Base-by-base conservation (phyloP, 176 grass and related monocot species). In the Raddia guianensis region DNA sequence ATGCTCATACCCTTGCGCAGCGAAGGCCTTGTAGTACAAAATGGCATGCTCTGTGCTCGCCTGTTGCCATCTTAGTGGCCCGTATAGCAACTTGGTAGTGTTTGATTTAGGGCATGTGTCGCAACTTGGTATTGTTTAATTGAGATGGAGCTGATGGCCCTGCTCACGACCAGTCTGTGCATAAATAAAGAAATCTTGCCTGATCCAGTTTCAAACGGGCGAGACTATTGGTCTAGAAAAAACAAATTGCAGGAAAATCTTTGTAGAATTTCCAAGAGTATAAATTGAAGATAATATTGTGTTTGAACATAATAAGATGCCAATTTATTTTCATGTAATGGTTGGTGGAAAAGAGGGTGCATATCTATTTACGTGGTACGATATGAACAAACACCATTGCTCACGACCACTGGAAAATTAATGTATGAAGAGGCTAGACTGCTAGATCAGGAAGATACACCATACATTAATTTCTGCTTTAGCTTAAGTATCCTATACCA, bases 381-480 rank as follows among this genome's bases (percentile, higher is more conserved):
- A 50, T 66, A 57, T 78, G 58, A 83, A 77, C 66, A 76, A 37
- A 35, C 27, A 35, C 61, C 51, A 60, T 59, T n/a, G n/a, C n/a
- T n/a, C n/a, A n/a, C n/a, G n/a, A n/a, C n/a, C n/a, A n/a, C n/a
- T n/a, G n/a, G n/a, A n/a, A n/a, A n/a, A n/a, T n/a, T n/a, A n/a
- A n/a, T n/a, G n/a, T n/a, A n/a, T n/a, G n/a, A n/a, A n/a, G 66
- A 46, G 7, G 40, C 73, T 54, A 19, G 13, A 87, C 12, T 42
- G 21, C 73, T 54, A 15, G 13, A 87, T 16, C 49, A 76, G 15
- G 21, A 63, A 76, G 51, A 48, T 46, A 68, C 14, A 70, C 44
- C 21, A 48, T 46, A 75, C 21, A 70, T 52, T 34, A 57, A n/a
- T 72, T 50, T 83, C 9, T 66, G 48, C 27, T 33, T 18, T 73